Percentiles rank a stretch among this genome's conserved stretches.
phyloP scores from a whole-genome alignment of 805 yeast species.

The Candida quercuum region DNA sequence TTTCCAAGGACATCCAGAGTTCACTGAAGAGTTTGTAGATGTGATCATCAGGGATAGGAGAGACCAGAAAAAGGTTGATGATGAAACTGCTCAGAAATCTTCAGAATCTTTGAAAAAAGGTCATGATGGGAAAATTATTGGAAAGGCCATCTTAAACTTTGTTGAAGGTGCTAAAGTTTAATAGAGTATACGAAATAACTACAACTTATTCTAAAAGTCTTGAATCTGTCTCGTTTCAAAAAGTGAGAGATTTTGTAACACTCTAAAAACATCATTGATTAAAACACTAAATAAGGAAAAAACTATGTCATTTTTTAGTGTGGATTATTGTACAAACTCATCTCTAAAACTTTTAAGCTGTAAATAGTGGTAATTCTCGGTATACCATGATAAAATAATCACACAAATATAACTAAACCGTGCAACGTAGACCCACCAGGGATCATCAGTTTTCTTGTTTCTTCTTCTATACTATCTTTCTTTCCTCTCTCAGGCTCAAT shows the following conservation, averaged over 20 bases:
- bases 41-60: constrained; percentile 1
- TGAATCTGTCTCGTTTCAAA: too few species aligned
- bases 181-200: too few species aligned
- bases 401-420: too few species aligned
- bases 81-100: background rate
- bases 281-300: too few species aligned
- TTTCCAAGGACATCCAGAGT: constrained; percentile 92
- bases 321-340: too few species aligned
- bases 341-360: too few species aligned
- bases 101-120: background rate
- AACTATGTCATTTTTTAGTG: too few species aligned
- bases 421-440: background rate
- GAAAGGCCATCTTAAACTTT: background rate
- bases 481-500: background rate
- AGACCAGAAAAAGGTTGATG: constrained; percentile 1
- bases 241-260: too few species aligned
- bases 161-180: too few species aligned
- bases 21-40: constrained; percentile 29
- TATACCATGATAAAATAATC: background rate
- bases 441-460: background rate
- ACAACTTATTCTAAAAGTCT: too few species aligned
- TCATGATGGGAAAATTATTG: background rate
- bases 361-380: too few species aligned
- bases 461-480: background rate
- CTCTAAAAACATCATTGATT: too few species aligned